Evolutionary conservation across 129 eudicot genomes (phyloP).

Genomic region (Mikania micrantha): DNA sequence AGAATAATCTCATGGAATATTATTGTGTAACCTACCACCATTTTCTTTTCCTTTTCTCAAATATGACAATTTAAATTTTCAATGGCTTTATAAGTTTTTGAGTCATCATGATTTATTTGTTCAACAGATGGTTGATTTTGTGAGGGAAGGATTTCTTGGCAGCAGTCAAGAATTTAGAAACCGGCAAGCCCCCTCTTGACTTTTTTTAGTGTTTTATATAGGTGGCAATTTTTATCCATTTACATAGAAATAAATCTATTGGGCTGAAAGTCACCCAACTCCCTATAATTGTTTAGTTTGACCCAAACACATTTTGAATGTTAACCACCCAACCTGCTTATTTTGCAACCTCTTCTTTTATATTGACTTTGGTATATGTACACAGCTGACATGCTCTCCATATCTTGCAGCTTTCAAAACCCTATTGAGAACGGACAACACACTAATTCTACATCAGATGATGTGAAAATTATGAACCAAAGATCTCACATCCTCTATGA

Average conservation of each 20-base stretch:
- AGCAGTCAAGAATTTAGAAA: slow-evolving; percentile 91
- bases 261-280: neutral
- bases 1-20: slow-evolving; percentile 96
- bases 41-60: neutral
- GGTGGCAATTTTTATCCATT: neutral
- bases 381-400: slow-evolving; percentile 6
- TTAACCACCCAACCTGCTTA: neutral
- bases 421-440: slow-evolving; percentile 94
- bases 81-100: neutral
- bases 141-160: slow-evolving; percentile 97
- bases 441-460: slow-evolving; percentile 81
- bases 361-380: neutral
- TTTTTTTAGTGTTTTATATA: neutral
- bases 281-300: neutral
- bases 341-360: neutral
- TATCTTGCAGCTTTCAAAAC: slow-evolving; percentile 70
- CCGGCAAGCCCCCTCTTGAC: slow-evolving; percentile 42
- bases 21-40: slow-evolving; percentile 59
- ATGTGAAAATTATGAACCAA: slow-evolving; percentile 92
- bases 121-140: slow-evolving; percentile 96
- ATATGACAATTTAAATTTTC: neutral
- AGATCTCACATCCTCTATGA: slow-evolving; percentile 92
- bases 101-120: slow-evolving; percentile 5
- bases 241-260: neutral
- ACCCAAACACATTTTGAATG: neutral